Conservation (phyloP, 345 rosid species). For the Physaria fendleri region DNA sequence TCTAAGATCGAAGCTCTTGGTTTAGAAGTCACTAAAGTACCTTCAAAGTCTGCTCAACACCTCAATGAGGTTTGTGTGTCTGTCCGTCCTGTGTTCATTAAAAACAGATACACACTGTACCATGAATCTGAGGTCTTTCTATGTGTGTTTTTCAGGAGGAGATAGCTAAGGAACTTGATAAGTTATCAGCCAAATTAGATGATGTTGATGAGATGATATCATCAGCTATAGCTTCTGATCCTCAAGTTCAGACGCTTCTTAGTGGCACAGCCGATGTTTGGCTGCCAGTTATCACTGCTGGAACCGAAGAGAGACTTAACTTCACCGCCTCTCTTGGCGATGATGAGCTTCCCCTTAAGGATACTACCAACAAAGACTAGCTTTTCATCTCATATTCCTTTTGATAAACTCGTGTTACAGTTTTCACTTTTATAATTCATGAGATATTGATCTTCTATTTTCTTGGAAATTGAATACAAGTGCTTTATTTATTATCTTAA, state of each 20-base stretch:
- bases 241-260: conserved; percentile 64
- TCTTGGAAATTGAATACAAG: background rate
- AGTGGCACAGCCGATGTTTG: conserved; percentile 74
- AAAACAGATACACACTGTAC: background rate
- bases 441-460: background rate
- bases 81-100: background rate
- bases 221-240: conserved; percentile 59
- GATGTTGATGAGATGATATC: conserved; percentile 83
- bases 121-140: background rate
- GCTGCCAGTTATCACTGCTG: conserved; percentile 88
- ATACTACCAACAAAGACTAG: background rate
- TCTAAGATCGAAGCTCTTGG: conserved; percentile 85
- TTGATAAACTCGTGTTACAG: too few relatives aligned
- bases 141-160: conserved; percentile 40
- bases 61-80: conserved; percentile 54
- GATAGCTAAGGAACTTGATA: conserved; percentile 77
- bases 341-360: conserved; percentile 9
- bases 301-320: conserved; percentile 58
- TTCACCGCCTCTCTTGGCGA: conserved; percentile 37
- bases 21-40: conserved; percentile 66
- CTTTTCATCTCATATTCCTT: background rate
- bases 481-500: conserved; percentile 18
- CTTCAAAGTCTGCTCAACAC: conserved; percentile 42
- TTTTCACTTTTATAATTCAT: background rate
- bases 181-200: conserved; percentile 67